A percentile compares a stretch with the other conserved stretches of the same genome.
Conservation (phyloP, 495 filamentous ascomycete species). For the Pyronema omphalodes region DNA sequence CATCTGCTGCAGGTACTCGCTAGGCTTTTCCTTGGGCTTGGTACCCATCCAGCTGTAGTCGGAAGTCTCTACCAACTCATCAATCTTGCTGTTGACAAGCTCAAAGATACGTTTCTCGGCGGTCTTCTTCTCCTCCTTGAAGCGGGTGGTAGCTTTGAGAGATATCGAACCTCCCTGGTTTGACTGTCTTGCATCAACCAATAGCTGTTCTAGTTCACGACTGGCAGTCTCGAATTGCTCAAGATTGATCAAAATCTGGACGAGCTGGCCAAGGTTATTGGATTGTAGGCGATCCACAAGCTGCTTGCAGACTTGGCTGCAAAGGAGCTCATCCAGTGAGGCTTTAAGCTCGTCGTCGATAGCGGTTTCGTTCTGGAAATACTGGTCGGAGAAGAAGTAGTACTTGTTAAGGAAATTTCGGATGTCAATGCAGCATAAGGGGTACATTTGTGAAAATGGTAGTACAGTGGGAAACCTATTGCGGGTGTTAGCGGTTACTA, state of each 20-base stretch:
- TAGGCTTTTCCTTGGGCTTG: slow-evolving; percentile 46
- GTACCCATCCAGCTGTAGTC: slow-evolving; percentile 88
- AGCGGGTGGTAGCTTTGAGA: slow-evolving; percentile 65
- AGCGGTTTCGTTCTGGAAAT: slow-evolving; percentile 68
- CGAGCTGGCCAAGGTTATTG: slow-evolving; percentile 77
- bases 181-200: slow-evolving; percentile 64
- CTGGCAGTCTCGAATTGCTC: slow-evolving; percentile 94
- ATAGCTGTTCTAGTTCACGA: slow-evolving; percentile 61
- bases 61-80: slow-evolving; percentile 87
- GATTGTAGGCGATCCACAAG: slow-evolving; percentile 76
- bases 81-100: slow-evolving; percentile 95
- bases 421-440: slow-evolving; percentile 92
- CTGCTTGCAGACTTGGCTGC: slow-evolving; percentile 70
- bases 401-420: slow-evolving; percentile 92
- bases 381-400: slow-evolving; percentile 85
- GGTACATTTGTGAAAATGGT: slow-evolving; percentile 98
- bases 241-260: slow-evolving; percentile 93
- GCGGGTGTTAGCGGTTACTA: background rate
- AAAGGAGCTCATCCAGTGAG: slow-evolving; percentile 76
- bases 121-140: slow-evolving; percentile 77
- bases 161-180: slow-evolving; percentile 49
- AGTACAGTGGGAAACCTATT: slow-evolving; percentile 68
- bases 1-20: slow-evolving; percentile 83
- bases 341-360: slow-evolving; percentile 70
- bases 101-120: slow-evolving; percentile 97